A percentile compares a stretch with the other conserved stretches of the same genome.
Evolutionary conservation across 2,329 filamentous ascomycete species (phyloP).

Genomic region (Pestalotiopsis sp.): DNA sequence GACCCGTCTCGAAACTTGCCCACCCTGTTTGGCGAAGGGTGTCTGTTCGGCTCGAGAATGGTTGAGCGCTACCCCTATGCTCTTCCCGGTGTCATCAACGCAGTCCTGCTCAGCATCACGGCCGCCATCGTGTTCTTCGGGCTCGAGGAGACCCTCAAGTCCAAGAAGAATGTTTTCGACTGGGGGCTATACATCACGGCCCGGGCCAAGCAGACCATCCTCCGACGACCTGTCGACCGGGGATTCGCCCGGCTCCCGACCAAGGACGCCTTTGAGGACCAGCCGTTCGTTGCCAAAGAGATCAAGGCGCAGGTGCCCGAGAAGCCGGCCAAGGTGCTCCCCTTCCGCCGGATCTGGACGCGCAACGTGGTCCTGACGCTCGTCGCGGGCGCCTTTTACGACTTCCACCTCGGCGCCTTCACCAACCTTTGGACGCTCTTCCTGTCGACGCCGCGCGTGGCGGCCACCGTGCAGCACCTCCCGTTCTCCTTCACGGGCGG

Average conservation of each 20-base stretch:
- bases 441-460: constrained; percentile 65
- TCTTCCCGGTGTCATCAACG: constrained; percentile 70
- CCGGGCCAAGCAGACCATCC: constrained; percentile 33
- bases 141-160: constrained; percentile 64
- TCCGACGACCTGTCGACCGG: constrained; percentile 28
- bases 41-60: constrained; percentile 64
- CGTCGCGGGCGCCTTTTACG: constrained; percentile 68
- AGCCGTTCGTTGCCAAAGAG: constrained; percentile 13
- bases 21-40: constrained; percentile 61
- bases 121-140: constrained; percentile 61
- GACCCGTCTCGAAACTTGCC: constrained; percentile 68
- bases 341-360: constrained; percentile 48
- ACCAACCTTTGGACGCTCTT: constrained; percentile 71
- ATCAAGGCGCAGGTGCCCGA: constrained; percentile 14
- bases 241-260: constrained; percentile 35
- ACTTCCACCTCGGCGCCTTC: constrained; percentile 72
- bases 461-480: constrained; percentile 36
- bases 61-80: constrained; percentile 69
- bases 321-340: constrained; percentile 26
- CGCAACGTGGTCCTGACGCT: constrained; percentile 55
- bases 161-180: constrained; percentile 49
- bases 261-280: constrained; percentile 12
- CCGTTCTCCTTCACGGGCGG: constrained; percentile 65
- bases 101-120: constrained; percentile 59
- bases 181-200: constrained; percentile 41